phyloP scores from a whole-genome alignment of 2,329 filamentous ascomycete species.

The Verticillium alfalfae region DNA sequence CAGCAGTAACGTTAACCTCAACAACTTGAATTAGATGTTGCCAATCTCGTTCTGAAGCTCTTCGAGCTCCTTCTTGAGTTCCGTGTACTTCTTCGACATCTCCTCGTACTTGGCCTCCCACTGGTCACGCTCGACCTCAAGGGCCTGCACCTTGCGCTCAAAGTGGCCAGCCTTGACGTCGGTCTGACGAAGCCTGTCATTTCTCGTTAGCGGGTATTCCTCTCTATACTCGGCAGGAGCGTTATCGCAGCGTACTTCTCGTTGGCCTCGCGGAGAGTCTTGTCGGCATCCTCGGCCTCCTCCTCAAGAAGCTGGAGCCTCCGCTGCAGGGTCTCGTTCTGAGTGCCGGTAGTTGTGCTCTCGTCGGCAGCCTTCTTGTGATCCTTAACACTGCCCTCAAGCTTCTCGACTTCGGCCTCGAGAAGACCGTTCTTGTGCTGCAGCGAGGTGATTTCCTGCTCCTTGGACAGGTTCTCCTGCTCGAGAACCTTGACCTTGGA shows the following conservation, averaged over 20 bases:
- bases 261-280: slow-evolving; percentile 93
- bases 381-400: slow-evolving; percentile 77
- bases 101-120: slow-evolving; percentile 99
- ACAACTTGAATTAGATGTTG: slow-evolving; percentile 65
- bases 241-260: slow-evolving; percentile 72
- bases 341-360: slow-evolving; percentile 74
- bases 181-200: slow-evolving; percentile 84
- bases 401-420: slow-evolving; percentile 87
- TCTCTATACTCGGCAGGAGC: neutral
- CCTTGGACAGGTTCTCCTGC: slow-evolving; percentile 92
- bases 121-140: slow-evolving; percentile 85
- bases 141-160: slow-evolving; percentile 97
- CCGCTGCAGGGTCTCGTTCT: slow-evolving; percentile 87
- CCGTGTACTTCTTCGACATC: slow-evolving; percentile 83
- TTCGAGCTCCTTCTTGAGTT: slow-evolving; percentile 83
- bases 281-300: slow-evolving; percentile 94
- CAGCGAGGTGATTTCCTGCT: slow-evolving; percentile 96
- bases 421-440: slow-evolving; percentile 92
- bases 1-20: neutral
- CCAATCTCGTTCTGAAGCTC: slow-evolving; percentile 87
- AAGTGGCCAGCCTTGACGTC: slow-evolving; percentile 99
- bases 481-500: slow-evolving; percentile 82
- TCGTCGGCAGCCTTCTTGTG: slow-evolving; percentile 83
- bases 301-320: slow-evolving; percentile 95
- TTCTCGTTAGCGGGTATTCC: slow-evolving; percentile 1